phyloP scores from a whole-genome alignment of 306 rosid species.

The Lupinus albus region DNA sequence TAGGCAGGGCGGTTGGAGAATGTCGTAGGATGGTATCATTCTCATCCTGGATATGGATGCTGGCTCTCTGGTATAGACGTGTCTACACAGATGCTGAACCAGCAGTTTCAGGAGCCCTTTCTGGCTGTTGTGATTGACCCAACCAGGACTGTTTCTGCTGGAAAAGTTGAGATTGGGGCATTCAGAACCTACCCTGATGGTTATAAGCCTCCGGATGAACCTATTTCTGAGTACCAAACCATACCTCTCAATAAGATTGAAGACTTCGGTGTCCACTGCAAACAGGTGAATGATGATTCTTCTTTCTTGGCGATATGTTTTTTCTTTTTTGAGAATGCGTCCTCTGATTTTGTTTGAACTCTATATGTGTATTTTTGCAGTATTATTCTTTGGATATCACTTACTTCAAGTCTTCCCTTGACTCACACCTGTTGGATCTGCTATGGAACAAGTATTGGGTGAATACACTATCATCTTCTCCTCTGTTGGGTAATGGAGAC shows the following conservation, averaged over 20 bases:
- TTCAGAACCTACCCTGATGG: conserved; percentile 98
- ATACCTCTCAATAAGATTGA: conserved; percentile 95
- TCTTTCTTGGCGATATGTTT: conserved; percentile 16
- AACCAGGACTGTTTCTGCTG: conserved; percentile 89
- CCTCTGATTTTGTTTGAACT: conserved; percentile 28
- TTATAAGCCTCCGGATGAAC: conserved; percentile 89
- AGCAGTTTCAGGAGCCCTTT: conserved; percentile 92
- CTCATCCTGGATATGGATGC: conserved; percentile 98
- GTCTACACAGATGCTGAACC: conserved; percentile 92
- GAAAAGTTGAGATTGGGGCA: conserved; percentile 98
- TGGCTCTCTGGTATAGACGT: conserved; percentile 99
- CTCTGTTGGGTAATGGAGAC: conserved; percentile 91
- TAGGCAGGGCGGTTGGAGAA: conserved; percentile 94
- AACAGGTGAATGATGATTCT: conserved; percentile 77
- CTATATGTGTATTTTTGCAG: conserved; percentile 54
- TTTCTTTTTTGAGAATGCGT: background rate
- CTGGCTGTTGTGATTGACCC: conserved; percentile 96
- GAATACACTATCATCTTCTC: conserved; percentile 89
- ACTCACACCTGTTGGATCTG: conserved; percentile 88
- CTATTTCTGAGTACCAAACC: conserved; percentile 93
- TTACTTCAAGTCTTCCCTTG: conserved; percentile 92
- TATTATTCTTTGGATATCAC: conserved; percentile 92
- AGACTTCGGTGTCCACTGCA: conserved; percentile 97
- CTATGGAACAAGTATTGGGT: conserved; percentile 98
- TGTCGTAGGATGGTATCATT: conserved; percentile 98